Evolutionary conservation across 768 basidiomycete species (phyloP).

Genomic region (Kwoniella dendrophila): DNA sequence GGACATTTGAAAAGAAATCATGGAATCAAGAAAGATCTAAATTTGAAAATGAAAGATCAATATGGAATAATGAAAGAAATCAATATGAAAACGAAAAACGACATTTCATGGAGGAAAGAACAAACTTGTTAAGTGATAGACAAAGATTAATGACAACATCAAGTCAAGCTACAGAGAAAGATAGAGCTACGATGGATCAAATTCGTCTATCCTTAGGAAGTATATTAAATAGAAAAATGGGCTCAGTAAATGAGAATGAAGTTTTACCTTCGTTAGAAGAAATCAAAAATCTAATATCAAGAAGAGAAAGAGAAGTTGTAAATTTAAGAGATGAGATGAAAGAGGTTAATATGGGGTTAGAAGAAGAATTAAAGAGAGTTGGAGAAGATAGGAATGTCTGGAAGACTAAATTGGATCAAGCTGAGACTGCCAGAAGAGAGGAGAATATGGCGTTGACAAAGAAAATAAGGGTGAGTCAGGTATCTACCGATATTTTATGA

Average conservation of each 20-base stretch:
- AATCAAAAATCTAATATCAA: conserved; percentile 33
- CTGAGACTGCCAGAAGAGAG: conserved; percentile 16
- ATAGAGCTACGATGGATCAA: conserved; percentile 36
- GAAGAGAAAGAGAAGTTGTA: conserved; percentile 46
- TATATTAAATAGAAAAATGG: conserved; percentile 29
- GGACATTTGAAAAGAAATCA: conserved; percentile 28
- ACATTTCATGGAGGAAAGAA: conserved; percentile 29
- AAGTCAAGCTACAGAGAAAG: conserved; percentile 29
- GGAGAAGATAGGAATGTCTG: conserved; percentile 49
- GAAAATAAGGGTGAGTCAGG: conserved; percentile 38
- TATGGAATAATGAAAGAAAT: conserved; percentile 31
- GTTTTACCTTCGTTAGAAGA: conserved; percentile 40
- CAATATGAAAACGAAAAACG: conserved; percentile 22
- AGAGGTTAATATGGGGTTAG: conserved; percentile 54
- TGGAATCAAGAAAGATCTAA: conserved; percentile 26
- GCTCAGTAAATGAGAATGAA: conserved; percentile 32
- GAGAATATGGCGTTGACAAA: conserved; percentile 29
- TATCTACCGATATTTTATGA: background rate
- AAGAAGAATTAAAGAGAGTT: conserved; percentile 49
- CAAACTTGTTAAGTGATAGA: conserved; percentile 23
- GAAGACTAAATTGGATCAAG: conserved; percentile 41
- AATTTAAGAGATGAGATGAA: conserved; percentile 50
- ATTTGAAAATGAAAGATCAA: conserved; percentile 21
- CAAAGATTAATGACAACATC: conserved; percentile 25
- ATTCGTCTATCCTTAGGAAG: conserved; percentile 31